Base-by-base conservation (phyloP, 306 rosid genomes). In the Quercus ilex region DNA sequence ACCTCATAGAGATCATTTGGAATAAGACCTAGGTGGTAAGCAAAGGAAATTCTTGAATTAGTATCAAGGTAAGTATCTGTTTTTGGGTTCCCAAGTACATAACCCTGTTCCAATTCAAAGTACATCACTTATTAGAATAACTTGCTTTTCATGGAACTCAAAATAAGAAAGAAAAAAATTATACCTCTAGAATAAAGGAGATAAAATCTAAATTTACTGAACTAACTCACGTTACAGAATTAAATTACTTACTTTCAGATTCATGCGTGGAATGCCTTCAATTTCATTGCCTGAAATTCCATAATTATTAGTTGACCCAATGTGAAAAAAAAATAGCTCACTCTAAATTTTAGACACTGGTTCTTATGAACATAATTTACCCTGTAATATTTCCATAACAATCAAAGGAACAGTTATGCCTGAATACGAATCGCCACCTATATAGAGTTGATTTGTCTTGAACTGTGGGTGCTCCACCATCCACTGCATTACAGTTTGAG, bases 11-110 rank as follows among this genome's bases (percentile, higher is more conserved):
- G 75, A 43, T 74, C 83, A 6, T 80, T 74, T 53, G 83, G 76
- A 74, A 80, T 80, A 19, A 80, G 79, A 55, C 71, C 25, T 25
- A 80, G 30, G 15, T 78, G 62, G 56, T 80, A 74, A 65, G 71
- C 75, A 67, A 18, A 80, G 28, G 53, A 23, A 46, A 25, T 26
- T 26, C 65, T 57, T 19, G 83, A 67, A 17, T 80, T 80, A 28
- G 11, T 53, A 68, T 80, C 83, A 35, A 74, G 8, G 23, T 25
- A 53, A 49, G 58, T 57, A 11, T 80, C 83, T 2, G 83, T 80
- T 69, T 74, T 74, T 14, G 83, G 83, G 75, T 80, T 80, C 59
- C 83, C 83, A 65, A 80, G 79, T 25, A 80, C 56, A 67, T 74
- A 80, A 17, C 79, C 83, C 83, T 80, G 38, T 33, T 30, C 38